phyloP scores from a whole-genome alignment of 495 filamentous ascomycete genomes.

The Xylaria bambusicola region DNA sequence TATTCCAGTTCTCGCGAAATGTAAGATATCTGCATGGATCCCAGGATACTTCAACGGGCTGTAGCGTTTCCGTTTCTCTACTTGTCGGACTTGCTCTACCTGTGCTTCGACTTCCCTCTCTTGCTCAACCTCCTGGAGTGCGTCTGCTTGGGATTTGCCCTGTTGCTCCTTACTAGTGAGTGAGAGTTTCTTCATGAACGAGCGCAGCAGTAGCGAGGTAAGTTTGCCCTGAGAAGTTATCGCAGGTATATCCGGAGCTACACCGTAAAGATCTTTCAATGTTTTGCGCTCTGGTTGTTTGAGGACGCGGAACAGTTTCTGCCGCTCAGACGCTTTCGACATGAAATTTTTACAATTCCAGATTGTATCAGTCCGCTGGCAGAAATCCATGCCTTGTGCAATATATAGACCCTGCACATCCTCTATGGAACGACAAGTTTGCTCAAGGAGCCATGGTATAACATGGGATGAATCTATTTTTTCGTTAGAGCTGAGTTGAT shows the following conservation, averaged over 20 bases:
- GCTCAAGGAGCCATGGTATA: slow-evolving; percentile 61
- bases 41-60: slow-evolving; percentile 35
- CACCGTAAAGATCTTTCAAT: slow-evolving; percentile 37
- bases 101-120: slow-evolving; percentile 51
- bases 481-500: neutral
- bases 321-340: slow-evolving; percentile 11
- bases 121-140: slow-evolving; percentile 56
- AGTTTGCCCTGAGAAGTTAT: neutral
- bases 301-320: slow-evolving; percentile 26
- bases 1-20: slow-evolving; percentile 29
- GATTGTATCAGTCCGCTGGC: slow-evolving; percentile 39
- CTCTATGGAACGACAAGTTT: slow-evolving; percentile 58
- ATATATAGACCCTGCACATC: slow-evolving; percentile 58
- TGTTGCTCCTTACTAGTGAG: neutral
- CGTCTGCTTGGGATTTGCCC: slow-evolving; percentile 6
- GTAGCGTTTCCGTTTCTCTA: slow-evolving; percentile 38
- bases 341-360: slow-evolving; percentile 27
- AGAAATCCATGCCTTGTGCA: slow-evolving; percentile 60
- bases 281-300: slow-evolving; percentile 42
- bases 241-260: neutral
- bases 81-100: slow-evolving; percentile 52
- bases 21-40: slow-evolving; percentile 28
- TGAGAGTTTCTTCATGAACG: slow-evolving; percentile 15
- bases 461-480: slow-evolving; percentile 26
- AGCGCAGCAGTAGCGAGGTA: slow-evolving; percentile 12